These are phyloP conservation scores for Trifolium repens DNA, from an alignment of 306 rosid species.

Conservation along the genomic window DNA sequence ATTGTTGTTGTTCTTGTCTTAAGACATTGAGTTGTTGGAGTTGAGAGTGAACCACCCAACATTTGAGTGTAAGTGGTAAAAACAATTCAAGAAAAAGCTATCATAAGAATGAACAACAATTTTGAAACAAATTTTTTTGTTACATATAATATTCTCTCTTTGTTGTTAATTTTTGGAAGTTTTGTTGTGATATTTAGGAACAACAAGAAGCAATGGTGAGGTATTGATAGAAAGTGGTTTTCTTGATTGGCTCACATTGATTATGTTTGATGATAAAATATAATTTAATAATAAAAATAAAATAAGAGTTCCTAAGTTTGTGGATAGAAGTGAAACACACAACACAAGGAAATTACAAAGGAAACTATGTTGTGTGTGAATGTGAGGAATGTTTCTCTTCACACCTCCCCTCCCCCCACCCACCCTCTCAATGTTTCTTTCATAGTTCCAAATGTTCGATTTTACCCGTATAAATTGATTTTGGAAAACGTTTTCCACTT, in stretches of 20 bases:
- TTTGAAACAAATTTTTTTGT: conserved; percentile 23
- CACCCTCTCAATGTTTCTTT: no score
- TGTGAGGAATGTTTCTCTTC: no score
- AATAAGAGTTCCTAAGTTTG: conserved; percentile 30
- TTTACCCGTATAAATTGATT: no score
- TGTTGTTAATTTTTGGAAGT: conserved; percentile 25
- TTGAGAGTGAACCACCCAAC: conserved; percentile 64
- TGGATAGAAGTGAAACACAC: conserved; percentile 44
- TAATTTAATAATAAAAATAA: neutral
- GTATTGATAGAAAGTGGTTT: conserved; percentile 35
- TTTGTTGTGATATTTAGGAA: neutral
- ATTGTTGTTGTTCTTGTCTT: conserved; percentile 34
- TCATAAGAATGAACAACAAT: conserved; percentile 34
- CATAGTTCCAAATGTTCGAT: no score
- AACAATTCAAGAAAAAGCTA: conserved; percentile 27
- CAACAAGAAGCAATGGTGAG: neutral
- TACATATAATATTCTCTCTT: neutral
- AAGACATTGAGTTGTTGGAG: conserved; percentile 50
- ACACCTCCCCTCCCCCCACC: no score
- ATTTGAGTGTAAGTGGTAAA: conserved; percentile 48
- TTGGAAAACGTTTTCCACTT: no score
- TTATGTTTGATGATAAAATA: conserved; percentile 20
- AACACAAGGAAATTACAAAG: no score
- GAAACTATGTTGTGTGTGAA: no score
- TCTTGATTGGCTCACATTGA: conserved; percentile 50